Base-by-base conservation (phyloP, 176 grass and related monocot genomes). In the Miscanthus lutarioriparius region DNA sequence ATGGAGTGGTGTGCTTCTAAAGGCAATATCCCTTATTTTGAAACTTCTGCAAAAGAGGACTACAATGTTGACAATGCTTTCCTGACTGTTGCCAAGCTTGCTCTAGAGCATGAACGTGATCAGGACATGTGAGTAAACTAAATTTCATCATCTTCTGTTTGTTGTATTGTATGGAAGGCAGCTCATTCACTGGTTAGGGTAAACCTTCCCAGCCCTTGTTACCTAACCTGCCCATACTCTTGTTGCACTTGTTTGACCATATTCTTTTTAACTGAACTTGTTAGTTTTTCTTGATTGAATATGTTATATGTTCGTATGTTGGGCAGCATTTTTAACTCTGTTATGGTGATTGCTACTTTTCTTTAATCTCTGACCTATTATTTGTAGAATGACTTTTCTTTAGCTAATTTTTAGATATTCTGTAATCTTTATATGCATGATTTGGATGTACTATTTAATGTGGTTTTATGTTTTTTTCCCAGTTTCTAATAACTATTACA, bases 21-120 rank as follows among this genome's bases (percentile, higher is more conserved):
- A 87, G 93, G 90, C 53, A 99, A 85, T 74, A 96, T 99, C 80
- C 97, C 97, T 77, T 99, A 99, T 83, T 96, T 83, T 51, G 97
- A 99, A 86, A 99, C 97, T 71, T 99, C 93, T 47, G 97, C 97
- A 76, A 99, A 94, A 84, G 97, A 99, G 82, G 97, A 94, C 78
- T 85, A 75, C 71, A 99, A 99, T 72, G 94, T 99, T 35, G 97
- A 99, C 62, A 87, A 77, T 69, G 93, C 91, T 23, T 94, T 99
- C 77, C 87, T 99, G 28, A 89, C 85, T 81, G 82, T 99, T 66
- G 91, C 93, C 72, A 96, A 96, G 82, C 97, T 99, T 81, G 93
- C 97, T 49, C 53, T 99, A 51, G 88, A 99, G 75, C 93, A 96
- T 77, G 97, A 99, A 67, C 83, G 82, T 72, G 90, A 96, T 48